Conservation (phyloP, 2,329 filamentous ascomycete species). For the Penicillium thymicola region DNA sequence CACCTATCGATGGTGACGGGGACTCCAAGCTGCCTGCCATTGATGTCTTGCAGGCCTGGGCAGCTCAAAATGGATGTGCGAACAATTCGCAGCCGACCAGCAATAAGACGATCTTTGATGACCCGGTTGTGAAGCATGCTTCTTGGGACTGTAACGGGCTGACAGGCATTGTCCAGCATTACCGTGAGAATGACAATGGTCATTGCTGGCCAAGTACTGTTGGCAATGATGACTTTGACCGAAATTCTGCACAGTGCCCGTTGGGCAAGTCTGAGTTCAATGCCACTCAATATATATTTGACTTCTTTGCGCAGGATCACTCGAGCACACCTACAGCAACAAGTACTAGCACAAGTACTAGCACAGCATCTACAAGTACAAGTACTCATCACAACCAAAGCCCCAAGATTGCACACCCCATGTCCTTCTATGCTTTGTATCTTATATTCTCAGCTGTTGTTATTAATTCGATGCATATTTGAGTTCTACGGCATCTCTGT, state of each 20-base stretch:
- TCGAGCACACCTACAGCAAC: background rate
- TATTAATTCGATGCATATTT: background rate
- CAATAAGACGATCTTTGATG: slow-evolving; percentile 18
- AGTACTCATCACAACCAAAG: background rate
- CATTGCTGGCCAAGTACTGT: slow-evolving; percentile 23
- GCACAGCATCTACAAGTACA: background rate
- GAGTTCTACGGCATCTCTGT: background rate
- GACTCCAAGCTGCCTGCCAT: slow-evolving; percentile 14
- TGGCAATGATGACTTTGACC: slow-evolving; percentile 13
- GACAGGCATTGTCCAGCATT: slow-evolving; percentile 19
- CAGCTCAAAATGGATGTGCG: slow-evolving; percentile 15
- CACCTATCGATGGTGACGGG: slow-evolving; percentile 18
- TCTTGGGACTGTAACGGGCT: slow-evolving; percentile 18
- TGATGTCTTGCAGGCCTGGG: slow-evolving; percentile 19
- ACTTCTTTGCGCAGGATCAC: slow-evolving; percentile 26
- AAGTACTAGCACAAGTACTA: background rate
- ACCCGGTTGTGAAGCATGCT: slow-evolving; percentile 18
- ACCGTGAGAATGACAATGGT: slow-evolving; percentile 18
- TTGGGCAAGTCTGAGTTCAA: slow-evolving; percentile 18
- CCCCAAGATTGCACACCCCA: background rate
- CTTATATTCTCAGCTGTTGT: background rate
- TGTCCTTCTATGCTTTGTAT: background rate
- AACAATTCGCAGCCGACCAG: slow-evolving; percentile 10
- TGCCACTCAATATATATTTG: slow-evolving; percentile 20
- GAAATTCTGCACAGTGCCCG: slow-evolving; percentile 10